Evolutionary conservation across 352 stramenopile genomes (phyloP).

Genomic region (Pythium periplocum): DNA sequence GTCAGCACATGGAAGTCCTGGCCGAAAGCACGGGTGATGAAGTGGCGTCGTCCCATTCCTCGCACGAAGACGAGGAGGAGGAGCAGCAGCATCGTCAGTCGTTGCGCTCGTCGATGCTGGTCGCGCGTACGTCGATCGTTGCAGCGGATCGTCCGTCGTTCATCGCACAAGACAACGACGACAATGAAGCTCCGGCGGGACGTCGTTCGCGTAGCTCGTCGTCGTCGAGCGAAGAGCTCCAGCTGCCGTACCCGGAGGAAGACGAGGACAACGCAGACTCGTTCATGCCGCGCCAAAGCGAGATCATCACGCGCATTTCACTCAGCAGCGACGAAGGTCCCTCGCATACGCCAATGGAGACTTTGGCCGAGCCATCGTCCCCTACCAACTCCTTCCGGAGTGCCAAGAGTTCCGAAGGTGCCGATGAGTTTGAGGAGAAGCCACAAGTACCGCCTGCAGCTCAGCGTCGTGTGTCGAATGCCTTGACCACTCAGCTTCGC

Average conservation of each 20-base stretch:
- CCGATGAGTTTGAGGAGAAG: neutral
- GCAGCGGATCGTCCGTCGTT: neutral
- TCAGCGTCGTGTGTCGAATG: neutral
- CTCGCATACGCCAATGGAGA: neutral
- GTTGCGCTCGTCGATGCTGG: neutral
- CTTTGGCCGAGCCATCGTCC: neutral
- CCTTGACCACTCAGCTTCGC: neutral
- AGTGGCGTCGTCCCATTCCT: too few species aligned
- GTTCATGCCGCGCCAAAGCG: neutral
- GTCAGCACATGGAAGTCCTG: slow-evolving; percentile 14
- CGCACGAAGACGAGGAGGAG: too few species aligned
- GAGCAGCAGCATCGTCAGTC: too few species aligned
- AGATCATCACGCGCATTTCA: neutral
- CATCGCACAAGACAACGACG: neutral
- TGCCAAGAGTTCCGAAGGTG: neutral
- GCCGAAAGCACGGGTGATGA: slow-evolving; percentile 1
- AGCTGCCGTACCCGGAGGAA: slow-evolving; percentile 13
- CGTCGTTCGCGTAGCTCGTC: slow-evolving; percentile 2
- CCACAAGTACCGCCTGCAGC: neutral
- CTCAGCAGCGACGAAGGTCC: neutral
- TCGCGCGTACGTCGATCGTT: neutral
- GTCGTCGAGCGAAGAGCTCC: slow-evolving; percentile 18
- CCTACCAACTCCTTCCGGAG: neutral
- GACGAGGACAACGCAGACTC: neutral
- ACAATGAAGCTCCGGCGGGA: neutral